Evolutionary conservation across 2,329 filamentous ascomycete genomes (phyloP), one percentile per base, ranked within the genome.

Genomic region (Alternaria arborescens): DNA sequence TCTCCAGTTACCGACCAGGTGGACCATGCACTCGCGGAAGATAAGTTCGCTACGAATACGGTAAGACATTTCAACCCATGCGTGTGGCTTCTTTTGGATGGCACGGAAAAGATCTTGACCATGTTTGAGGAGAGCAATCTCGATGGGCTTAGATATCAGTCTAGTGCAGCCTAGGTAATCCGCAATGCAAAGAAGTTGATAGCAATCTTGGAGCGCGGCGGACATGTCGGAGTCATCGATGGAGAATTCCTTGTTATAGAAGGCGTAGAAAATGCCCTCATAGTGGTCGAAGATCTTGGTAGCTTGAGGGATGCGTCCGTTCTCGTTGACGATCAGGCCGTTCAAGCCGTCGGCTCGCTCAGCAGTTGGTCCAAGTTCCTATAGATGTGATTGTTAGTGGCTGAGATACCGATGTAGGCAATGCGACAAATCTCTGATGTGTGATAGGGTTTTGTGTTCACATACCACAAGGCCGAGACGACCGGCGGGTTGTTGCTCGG

Each of bases 51-150:
- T 84, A 43, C 77, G 77, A 48, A 86, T 77, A n/a, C 80, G 81
- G 42, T 73, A 66, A 8, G 78, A 81, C 48, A 85, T 78, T 16
- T 78, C 73, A 12, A 82, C 72, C 85, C 84, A 87, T 0, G 66
- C 71, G 14, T 77, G 63, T 0, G 85, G 83, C 32, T 77, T 76
- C 20, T 65, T 60, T 11, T 80, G 69, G 60, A 87, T 82, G 6
- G 79, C 75, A 14, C 72, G 76, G 70, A 80, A 84, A 8, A 86
- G 75, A 6, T 72, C 67, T 61, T 84, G 82, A 20, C 81, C 82
- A 34, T 82, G 79, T 51, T 80, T 79, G 55, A 84, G 71, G 3
- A 86, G 78, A 1, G 81, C 79, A 36, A 81, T 78, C 58, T 85
- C 82, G 60, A 86, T 79, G 4, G 79, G 71, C 26, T 80, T 79